These are phyloP conservation scores for Zanthoxylum bungeanum DNA, from an alignment of 345 rosid species.

Conservation along the genomic window DNA sequence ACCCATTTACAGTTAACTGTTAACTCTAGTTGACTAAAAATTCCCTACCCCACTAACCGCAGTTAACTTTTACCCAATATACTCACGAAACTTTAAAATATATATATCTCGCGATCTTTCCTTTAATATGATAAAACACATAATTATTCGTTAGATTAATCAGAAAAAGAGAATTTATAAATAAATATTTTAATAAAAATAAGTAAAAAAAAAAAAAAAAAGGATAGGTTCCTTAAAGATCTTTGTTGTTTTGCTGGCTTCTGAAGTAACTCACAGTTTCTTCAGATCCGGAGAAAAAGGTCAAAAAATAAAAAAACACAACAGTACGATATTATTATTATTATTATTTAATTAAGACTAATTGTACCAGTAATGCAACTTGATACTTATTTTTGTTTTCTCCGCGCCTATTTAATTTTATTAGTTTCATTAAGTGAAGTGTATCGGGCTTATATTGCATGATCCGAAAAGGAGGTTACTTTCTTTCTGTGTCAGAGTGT, in stretches of 20 bases:
- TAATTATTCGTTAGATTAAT: constrained; percentile 1
- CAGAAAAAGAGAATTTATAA: constrained; percentile 24
- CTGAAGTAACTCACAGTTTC: constrained; percentile 36
- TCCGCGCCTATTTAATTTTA: constrained; percentile 18
- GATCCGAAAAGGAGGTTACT: constrained; percentile 34
- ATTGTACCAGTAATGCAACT: too few relatives aligned
- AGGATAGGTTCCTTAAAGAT: constrained; percentile 47
- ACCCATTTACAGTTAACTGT: constrained; percentile 6
- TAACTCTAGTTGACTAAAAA: constrained; percentile 20
- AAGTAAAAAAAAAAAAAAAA: constrained; percentile 11
- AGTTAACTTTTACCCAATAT: constrained; percentile 20
- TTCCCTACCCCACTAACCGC: background rate
- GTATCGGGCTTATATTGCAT: constrained; percentile 46
- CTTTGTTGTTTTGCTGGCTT: constrained; percentile 62
- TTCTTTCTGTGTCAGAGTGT: constrained; percentile 1
- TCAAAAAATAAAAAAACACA: constrained; percentile 4
- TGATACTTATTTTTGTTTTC: constrained; percentile 7
- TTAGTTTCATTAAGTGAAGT: constrained; percentile 23
- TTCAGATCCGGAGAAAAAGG: constrained; percentile 74
- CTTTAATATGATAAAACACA: background rate
- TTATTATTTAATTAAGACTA: too few relatives aligned
- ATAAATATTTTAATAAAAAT: constrained; percentile 22
- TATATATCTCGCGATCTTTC: background rate
- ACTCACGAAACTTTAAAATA: background rate
- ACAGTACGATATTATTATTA: too few relatives aligned